Evolutionary conservation across 2,329 filamentous ascomycete genomes (phyloP), one percentile per base, ranked within the genome.

Genomic region (Exophiala sp.): DNA sequence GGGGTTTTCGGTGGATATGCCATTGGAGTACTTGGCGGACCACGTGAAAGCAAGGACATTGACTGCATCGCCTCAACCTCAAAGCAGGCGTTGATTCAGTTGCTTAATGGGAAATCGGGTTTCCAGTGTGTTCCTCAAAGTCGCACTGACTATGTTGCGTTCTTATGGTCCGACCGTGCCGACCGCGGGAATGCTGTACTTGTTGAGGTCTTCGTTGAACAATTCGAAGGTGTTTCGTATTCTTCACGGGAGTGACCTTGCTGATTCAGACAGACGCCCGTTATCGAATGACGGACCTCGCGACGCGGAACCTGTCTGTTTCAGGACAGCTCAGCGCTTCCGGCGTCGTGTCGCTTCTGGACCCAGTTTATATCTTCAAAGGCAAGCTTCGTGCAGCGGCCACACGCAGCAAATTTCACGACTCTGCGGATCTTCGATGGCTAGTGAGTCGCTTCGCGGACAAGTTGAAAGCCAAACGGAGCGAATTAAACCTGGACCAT

Each of bases 361-460:
- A 5, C 4, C 32, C 32, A n/a, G 6, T 35, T n/a, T 4, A n/a
- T n/a, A n/a, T 35, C 32, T 35, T 35, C 16, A n/a, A 35, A n/a
- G 32, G 32, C 5, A 35, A 35, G 14, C 13, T 35, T 5, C 6
- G 6, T 5, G 32, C 32, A 6, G 32, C 32, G 16, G 32, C 32
- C 5, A 35, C 32, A 6, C 32, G 32, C 13, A 5, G 6, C 6
- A 43, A 43, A 24, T 42, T 42, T 16, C 39, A 42, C 19, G 39
- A 42, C 24, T 42, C 39, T 16, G 39, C 39, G 10, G 39, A 42
- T 42, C 5, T 42, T 11, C 39, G 39, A 8, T 42, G 39, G 39
- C 22, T 42, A 7, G 16, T 13, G 2, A 27, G 10, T 24, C 39
- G 39, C 6, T 42, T 23, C 22, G 16, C 3, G n/a, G 19, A 22